These are phyloP conservation scores for Fusarium sp. DNA, from an alignment of 2,329 filamentous ascomycete genomes.

Conservation along the genomic window DNA sequence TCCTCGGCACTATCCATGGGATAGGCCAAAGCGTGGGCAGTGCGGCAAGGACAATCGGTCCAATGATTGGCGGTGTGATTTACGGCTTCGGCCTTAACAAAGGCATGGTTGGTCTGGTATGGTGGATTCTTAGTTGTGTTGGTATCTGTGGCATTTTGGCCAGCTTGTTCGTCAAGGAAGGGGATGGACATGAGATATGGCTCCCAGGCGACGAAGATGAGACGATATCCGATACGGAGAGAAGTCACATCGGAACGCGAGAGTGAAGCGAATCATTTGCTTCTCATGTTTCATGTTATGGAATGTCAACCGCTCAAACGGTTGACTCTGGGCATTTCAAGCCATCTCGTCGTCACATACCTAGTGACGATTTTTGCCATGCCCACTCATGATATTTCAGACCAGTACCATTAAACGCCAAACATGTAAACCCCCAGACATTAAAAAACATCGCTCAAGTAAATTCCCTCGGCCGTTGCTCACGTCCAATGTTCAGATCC, in stretches of 20 bases:
- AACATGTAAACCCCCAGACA: neutral
- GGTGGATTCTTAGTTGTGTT: conserved; percentile 62
- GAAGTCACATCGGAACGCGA: neutral
- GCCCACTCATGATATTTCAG: neutral
- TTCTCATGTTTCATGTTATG: conserved; percentile 7
- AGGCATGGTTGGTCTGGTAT: conserved; percentile 65
- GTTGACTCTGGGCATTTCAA: neutral
- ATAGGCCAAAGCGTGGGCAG: conserved; percentile 66
- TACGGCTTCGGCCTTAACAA: conserved; percentile 66
- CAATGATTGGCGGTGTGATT: conserved; percentile 65
- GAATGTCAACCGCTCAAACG: neutral
- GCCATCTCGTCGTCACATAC: neutral
- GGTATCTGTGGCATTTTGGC: conserved; percentile 58
- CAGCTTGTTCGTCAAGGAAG: conserved; percentile 65
- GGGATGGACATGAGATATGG: conserved; percentile 70
- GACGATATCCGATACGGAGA: neutral
- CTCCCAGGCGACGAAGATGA: conserved; percentile 66
- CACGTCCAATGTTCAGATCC: conserved; percentile 44
- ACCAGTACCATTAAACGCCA: conserved; percentile 35
- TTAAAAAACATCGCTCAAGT: conserved; percentile 27
- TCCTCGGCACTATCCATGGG: conserved; percentile 58
- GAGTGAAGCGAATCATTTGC: neutral
- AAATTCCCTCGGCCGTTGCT: conserved; percentile 48
- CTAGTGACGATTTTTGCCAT: neutral
- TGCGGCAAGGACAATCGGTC: conserved; percentile 66